Conservation (phyloP, 78 protist species). For the Fonticula alba region DNA sequence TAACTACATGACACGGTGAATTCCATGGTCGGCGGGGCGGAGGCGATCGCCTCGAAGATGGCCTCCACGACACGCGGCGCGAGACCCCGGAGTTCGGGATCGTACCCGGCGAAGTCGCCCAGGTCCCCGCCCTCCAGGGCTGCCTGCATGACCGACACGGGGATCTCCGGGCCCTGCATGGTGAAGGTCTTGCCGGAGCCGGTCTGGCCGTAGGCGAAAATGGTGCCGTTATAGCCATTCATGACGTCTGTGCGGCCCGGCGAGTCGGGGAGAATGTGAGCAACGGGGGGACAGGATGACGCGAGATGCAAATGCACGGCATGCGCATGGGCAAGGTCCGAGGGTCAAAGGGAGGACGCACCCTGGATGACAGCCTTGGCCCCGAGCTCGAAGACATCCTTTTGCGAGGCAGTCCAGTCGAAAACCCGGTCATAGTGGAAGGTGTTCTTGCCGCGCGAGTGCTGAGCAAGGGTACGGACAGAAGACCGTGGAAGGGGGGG, state of each 20-base stretch:
- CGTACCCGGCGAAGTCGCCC: too few relatives aligned
- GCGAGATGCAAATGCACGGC: neutral
- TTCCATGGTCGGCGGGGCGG: neutral
- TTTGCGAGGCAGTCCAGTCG: neutral
- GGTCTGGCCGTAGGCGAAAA: constrained; percentile 18
- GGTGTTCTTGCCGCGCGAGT: neutral
- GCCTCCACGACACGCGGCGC: constrained; percentile 5
- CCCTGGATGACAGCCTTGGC: constrained; percentile 3
- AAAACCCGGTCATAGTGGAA: neutral
- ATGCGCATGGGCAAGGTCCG: neutral
- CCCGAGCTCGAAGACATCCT: neutral
- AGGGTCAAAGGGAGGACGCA: neutral
- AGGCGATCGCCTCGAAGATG: neutral
- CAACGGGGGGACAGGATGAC: too few relatives aligned
- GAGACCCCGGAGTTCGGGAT: neutral
- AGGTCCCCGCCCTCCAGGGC: too few relatives aligned
- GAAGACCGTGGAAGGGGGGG: neutral
- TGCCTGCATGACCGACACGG: too few relatives aligned
- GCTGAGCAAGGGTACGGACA: neutral
- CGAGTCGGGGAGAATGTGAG: too few relatives aligned
- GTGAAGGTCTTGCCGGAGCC: constrained; percentile 8
- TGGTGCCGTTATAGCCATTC: constrained; percentile 7
- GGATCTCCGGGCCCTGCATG: neutral
- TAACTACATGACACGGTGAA: constrained; percentile 11
- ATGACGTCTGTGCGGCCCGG: neutral